These are phyloP conservation scores for Colletotrichum sp. DNA, from an alignment of 2,329 filamentous ascomycete genomes.

Conservation along the genomic window DNA sequence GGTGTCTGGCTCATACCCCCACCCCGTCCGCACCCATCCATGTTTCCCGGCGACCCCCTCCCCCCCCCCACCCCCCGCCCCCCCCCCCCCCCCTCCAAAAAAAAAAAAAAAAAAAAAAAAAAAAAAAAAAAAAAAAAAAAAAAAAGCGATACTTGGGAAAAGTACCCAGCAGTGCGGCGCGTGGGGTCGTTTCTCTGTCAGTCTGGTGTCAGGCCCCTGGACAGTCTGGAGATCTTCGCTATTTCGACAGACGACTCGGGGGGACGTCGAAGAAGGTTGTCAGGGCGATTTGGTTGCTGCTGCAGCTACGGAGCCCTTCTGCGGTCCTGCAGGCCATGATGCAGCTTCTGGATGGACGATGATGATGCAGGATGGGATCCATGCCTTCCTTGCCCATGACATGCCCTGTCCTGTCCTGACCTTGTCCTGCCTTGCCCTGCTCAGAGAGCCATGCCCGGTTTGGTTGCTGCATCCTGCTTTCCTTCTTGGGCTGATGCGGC, in stretches of 20 bases:
- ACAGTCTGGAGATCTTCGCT: background rate
- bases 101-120: too few relatives aligned
- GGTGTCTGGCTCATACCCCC: too few relatives aligned
- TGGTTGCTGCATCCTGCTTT: slow-evolving; percentile 2
- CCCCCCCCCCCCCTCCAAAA: too few relatives aligned
- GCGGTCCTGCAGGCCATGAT: background rate
- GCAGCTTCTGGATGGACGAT: slow-evolving; percentile 13
- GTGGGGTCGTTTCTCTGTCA: background rate
- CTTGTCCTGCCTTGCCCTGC: background rate
- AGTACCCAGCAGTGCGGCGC: background rate
- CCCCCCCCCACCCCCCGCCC: too few relatives aligned
- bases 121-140: too few relatives aligned
- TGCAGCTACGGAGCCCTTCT: slow-evolving; percentile 10
- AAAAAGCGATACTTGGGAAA: background rate
- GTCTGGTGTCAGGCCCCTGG: background rate
- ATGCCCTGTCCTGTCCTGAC: background rate
- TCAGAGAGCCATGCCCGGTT: background rate
- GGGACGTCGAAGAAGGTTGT: slow-evolving; percentile 28
- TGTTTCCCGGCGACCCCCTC: too few relatives aligned
- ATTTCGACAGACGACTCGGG: background rate
- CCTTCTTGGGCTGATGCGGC: background rate
- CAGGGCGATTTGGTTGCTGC: slow-evolving; percentile 35
- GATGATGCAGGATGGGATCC: background rate
- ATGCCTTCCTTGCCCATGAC: background rate
- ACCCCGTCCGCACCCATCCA: too few relatives aligned